Evolutionary conservation across 2,329 filamentous ascomycete genomes (phyloP).

Genomic region (Sclerotinia minor): DNA sequence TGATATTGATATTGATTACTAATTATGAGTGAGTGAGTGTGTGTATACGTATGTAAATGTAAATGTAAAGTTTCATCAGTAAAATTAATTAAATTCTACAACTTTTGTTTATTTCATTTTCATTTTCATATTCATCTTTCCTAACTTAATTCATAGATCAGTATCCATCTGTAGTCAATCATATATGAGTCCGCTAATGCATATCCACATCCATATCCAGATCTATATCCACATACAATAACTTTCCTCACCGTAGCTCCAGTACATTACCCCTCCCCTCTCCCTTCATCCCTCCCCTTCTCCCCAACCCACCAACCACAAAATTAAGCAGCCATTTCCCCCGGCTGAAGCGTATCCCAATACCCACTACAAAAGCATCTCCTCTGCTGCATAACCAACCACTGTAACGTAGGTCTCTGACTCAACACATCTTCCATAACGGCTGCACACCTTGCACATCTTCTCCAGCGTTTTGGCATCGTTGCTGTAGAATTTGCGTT

Average conservation of each 20-base stretch:
- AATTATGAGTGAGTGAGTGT: too few relatives aligned
- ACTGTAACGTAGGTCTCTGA: constrained; percentile 39
- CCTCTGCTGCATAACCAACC: constrained; percentile 42
- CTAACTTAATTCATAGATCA: too few relatives aligned
- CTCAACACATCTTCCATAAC: constrained; percentile 42
- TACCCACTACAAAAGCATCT: constrained; percentile 42
- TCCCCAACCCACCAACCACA: neutral
- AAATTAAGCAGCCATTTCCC: constrained; percentile 35
- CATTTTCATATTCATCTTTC: too few relatives aligned
- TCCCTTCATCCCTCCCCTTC: too few relatives aligned
- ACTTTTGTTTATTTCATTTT: neutral
- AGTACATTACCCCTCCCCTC: too few relatives aligned
- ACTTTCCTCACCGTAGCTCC: too few relatives aligned
- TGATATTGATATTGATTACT: too few relatives aligned
- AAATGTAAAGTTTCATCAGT: neutral
- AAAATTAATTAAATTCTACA: neutral
- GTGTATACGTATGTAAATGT: too few relatives aligned
- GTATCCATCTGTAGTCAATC: too few relatives aligned
- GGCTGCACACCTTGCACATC: constrained; percentile 42
- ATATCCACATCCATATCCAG: neutral
- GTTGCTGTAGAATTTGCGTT: neutral
- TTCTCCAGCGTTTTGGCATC: constrained; percentile 34
- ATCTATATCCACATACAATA: neutral
- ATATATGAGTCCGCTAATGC: neutral
- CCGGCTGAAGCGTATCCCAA: constrained; percentile 39